These are phyloP conservation scores for Hammondia hammondi DNA, from an alignment of 169 alveolate species.

Conservation along the genomic window DNA sequence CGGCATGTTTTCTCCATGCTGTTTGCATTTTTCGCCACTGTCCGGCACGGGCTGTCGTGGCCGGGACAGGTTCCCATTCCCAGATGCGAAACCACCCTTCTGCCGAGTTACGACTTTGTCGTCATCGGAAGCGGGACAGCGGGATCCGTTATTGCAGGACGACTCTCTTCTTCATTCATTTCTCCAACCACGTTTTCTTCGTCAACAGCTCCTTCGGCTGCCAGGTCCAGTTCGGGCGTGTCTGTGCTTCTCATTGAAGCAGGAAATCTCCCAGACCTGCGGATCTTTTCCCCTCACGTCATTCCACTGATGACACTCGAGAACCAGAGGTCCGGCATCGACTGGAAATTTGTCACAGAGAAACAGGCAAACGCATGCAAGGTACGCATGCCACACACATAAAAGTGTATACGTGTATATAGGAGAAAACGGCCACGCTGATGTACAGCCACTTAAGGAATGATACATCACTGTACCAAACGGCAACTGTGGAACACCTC, in stretches of 20 bases:
- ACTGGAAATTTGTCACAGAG: slow-evolving; percentile 45
- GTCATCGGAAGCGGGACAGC: slow-evolving; percentile 66
- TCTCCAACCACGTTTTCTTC: neutral
- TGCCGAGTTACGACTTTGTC: slow-evolving; percentile 48
- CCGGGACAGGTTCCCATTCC: neutral
- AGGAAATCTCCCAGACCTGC: slow-evolving; percentile 60
- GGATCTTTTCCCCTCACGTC: slow-evolving; percentile 41
- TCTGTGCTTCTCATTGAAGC: slow-evolving; percentile 54
- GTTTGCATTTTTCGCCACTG: neutral
- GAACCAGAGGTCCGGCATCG: slow-evolving; percentile 51
- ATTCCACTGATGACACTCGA: slow-evolving; percentile 45
- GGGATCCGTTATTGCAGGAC: slow-evolving; percentile 62
- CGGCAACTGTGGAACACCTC: too few relatives aligned
- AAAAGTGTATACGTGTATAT: neutral
- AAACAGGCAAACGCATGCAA: slow-evolving; percentile 48
- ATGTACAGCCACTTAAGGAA: too few relatives aligned
- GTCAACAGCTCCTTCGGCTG: neutral
- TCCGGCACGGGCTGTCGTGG: slow-evolving; percentile 10
- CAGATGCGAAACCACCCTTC: neutral
- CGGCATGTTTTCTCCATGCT: neutral
- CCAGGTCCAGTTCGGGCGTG: neutral
- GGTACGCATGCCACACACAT: slow-evolving; percentile 6
- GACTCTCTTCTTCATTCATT: neutral
- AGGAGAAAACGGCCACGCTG: neutral
- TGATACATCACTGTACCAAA: too few relatives aligned